These are phyloP conservation scores for Calocybe indica DNA, from an alignment of 768 basidiomycete species.

Conservation along the genomic window DNA sequence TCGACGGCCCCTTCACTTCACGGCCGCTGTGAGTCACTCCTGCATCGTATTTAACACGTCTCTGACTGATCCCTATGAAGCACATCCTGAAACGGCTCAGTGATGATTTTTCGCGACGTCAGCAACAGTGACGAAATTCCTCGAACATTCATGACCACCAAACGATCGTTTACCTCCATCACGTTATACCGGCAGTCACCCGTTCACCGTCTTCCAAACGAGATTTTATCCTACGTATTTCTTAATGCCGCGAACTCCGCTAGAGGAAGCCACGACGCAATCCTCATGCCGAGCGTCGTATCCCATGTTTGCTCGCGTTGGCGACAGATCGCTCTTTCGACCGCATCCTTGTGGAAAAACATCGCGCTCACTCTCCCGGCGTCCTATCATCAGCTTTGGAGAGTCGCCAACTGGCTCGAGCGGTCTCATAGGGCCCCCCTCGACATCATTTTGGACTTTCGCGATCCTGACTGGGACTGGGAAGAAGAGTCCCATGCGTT, in stretches of 20 bases:
- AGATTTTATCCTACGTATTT: conserved; percentile 31
- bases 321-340: conserved; percentile 41
- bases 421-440: conserved; percentile 44
- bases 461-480: conserved; percentile 54
- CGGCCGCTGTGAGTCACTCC: neutral
- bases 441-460: conserved; percentile 50
- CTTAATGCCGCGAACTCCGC: conserved; percentile 18
- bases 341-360: conserved; percentile 44
- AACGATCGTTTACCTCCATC: conserved; percentile 13
- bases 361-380: conserved; percentile 41
- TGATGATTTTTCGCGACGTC: conserved; percentile 7
- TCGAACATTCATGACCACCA: conserved; percentile 8
- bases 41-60: too few relatives aligned
- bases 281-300: conserved; percentile 24
- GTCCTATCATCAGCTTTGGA: conserved; percentile 27
- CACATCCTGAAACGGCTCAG: neutral
- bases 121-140: conserved; percentile 3
- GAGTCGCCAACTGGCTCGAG: conserved; percentile 29
- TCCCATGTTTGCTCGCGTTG: conserved; percentile 48
- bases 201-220: conserved; percentile 24
- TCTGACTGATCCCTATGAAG: neutral
- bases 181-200: conserved; percentile 4
- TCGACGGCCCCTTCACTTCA: neutral
- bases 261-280: conserved; percentile 17
- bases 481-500: conserved; percentile 42